A percentile compares a stretch with the other conserved stretches of the same genome.
phyloP scores from a whole-genome alignment of 257 asterid genomes.

The Jaltomata sinuosa region DNA sequence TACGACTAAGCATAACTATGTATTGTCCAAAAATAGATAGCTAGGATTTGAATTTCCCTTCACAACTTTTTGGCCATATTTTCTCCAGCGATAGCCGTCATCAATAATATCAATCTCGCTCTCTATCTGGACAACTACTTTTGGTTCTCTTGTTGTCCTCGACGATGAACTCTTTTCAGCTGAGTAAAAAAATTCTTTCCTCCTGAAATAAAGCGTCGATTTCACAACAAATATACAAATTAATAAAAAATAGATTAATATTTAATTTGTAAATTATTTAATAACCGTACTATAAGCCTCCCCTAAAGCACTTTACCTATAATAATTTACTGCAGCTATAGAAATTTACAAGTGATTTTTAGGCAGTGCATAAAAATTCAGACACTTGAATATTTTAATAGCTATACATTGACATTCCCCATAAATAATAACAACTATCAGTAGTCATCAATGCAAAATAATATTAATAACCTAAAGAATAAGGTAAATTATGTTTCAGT shows the following conservation, averaged over 20 bases:
- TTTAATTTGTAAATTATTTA: background rate
- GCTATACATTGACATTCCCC: background rate
- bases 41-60: conserved; percentile 86
- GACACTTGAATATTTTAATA: background rate
- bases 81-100: conserved; percentile 82
- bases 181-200: conserved; percentile 29
- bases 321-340: background rate
- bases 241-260: background rate
- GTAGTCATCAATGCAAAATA: background rate
- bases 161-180: conserved; percentile 26
- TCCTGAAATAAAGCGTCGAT: conserved; percentile 23
- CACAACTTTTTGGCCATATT: conserved; percentile 78
- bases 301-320: background rate
- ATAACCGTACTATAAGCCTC: background rate
- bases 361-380: background rate
- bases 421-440: background rate
- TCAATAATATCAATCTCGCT: conserved; percentile 64
- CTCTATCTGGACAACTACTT: conserved; percentile 54
- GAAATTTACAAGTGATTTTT: background rate
- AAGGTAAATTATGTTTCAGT: background rate
- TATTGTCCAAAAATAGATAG: conserved; percentile 14
- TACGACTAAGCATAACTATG: background rate
- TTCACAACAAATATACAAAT: background rate
- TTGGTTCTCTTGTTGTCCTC: conserved; percentile 53
- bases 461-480: background rate